Evolutionary conservation across 2,329 filamentous ascomycete genomes (phyloP).

Genomic region (Cladophialophora immunda): DNA sequence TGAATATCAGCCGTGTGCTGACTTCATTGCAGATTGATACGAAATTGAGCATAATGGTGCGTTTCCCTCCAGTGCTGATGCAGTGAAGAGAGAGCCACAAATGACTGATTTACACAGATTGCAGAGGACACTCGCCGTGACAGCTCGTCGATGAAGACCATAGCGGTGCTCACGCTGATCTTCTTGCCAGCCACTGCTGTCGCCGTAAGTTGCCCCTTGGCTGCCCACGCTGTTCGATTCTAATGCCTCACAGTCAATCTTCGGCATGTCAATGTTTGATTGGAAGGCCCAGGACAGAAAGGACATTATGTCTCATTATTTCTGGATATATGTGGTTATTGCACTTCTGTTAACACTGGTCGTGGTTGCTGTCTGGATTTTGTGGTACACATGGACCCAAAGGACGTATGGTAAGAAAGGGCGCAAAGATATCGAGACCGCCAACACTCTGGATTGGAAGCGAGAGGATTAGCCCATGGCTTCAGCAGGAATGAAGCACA

Average conservation of each 20-base stretch:
- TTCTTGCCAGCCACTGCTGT: neutral
- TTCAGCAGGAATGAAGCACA: no score
- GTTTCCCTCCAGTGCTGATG: no score
- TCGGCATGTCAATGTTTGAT: neutral
- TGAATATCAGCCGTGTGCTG: no score
- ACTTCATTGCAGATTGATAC: no score
- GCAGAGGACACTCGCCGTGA: neutral
- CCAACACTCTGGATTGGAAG: no score
- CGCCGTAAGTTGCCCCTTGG: neutral
- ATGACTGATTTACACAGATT: neutral
- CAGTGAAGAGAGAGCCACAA: neutral
- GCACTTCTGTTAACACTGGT: neutral
- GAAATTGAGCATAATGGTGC: no score
- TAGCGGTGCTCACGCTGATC: neutral
- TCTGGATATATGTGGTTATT: neutral
- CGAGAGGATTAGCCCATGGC: no score
- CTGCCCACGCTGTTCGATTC: no score
- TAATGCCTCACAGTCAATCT: neutral
- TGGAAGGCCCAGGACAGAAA: neutral
- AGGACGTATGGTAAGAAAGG: no score
- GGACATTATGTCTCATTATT: neutral
- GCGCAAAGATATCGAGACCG: no score
- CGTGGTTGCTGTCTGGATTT: no score
- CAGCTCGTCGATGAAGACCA: neutral
- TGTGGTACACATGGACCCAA: no score